These are phyloP conservation scores for Rubus idaeus DNA, from an alignment of 306 rosid genomes.

Conservation along the genomic window DNA sequence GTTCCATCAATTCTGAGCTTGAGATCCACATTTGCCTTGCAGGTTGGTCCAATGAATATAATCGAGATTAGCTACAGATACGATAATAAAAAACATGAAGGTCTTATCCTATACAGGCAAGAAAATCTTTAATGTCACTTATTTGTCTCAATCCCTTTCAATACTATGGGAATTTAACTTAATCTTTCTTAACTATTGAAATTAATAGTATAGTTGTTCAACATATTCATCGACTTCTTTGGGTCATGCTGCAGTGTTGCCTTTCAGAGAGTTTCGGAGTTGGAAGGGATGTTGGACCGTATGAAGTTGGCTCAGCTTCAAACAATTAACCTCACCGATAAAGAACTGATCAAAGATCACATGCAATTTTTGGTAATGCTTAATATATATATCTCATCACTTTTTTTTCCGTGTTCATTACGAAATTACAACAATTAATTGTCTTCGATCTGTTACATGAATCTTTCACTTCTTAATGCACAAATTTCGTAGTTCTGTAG, in stretches of 20 bases:
- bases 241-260: slow-evolving; percentile 62
- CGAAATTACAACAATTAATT: background rate
- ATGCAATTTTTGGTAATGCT: slow-evolving; percentile 72
- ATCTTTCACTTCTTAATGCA: background rate
- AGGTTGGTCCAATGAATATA: slow-evolving; percentile 83
- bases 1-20: slow-evolving; percentile 5
- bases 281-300: slow-evolving; percentile 49
- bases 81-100: slow-evolving; percentile 46
- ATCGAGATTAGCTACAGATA: slow-evolving; percentile 84
- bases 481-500: background rate
- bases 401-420: background rate
- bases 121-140: background rate
- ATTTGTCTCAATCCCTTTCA: background rate
- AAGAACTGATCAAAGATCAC: slow-evolving; percentile 86
- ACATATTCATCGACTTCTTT: background rate
- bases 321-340: slow-evolving; percentile 65
- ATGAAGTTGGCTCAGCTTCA: slow-evolving; percentile 61
- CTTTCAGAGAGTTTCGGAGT: slow-evolving; percentile 62
- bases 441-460: background rate
- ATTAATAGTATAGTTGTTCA: background rate
- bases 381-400: background rate
- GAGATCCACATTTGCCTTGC: slow-evolving; percentile 14
- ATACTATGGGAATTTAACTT: background rate
- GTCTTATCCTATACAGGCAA: slow-evolving; percentile 75
- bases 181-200: background rate